Evolutionary conservation across 306 rosid genomes (phyloP).

Genomic region (Malus domestica): DNA sequence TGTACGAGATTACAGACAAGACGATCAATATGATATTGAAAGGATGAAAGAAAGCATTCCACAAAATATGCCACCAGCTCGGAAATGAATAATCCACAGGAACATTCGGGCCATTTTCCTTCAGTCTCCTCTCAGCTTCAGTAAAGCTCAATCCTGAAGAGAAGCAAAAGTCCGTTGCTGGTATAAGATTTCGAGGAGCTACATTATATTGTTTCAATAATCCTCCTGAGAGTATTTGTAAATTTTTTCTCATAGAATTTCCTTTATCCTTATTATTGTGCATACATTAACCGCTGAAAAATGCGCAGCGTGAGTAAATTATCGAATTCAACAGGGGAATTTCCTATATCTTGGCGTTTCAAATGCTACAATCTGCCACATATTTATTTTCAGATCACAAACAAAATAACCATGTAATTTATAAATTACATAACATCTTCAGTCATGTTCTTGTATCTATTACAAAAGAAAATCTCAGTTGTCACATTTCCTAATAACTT

Average conservation of each 20-base stretch:
- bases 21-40: constrained; percentile 67
- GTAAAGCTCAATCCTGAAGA: constrained; percentile 64
- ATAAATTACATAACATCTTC: neutral
- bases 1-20: constrained; percentile 59
- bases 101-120: constrained; percentile 71
- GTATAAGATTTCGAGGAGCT: neutral
- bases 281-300: neutral
- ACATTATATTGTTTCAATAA: neutral
- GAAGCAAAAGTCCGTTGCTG: neutral
- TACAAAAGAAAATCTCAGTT: neutral
- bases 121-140: constrained; percentile 69
- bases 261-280: neutral
- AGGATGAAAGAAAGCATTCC: constrained; percentile 76
- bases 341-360: neutral
- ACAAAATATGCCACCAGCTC: constrained; percentile 66
- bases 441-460: neutral
- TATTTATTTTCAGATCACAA: neutral
- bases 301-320: neutral
- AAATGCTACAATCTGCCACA: neutral
- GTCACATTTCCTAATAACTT: neutral
- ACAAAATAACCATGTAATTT: neutral
- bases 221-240: neutral
- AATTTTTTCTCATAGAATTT: neutral
- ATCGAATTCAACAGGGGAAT: neutral
- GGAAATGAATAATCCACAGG: constrained; percentile 55